These are phyloP conservation scores for Silene conica DNA, from an alignment of 148 eudicot species.

Conservation along the genomic window DNA sequence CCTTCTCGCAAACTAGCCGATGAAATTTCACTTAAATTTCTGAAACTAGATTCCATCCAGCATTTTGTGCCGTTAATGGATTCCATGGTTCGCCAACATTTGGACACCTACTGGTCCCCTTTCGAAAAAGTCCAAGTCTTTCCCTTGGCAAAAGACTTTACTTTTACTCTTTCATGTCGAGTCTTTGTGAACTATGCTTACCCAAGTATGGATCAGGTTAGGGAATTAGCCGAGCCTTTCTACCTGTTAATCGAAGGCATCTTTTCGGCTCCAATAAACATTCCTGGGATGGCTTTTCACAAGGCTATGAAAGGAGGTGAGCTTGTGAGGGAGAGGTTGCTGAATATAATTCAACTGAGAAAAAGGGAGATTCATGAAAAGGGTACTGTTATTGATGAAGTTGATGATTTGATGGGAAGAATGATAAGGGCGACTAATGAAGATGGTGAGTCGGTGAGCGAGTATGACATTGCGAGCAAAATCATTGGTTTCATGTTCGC, in stretches of 20 bases:
- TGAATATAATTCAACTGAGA: not conserved
- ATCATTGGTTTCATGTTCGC: conserved; percentile 24
- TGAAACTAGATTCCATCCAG: conserved; percentile 3
- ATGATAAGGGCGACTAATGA: not conserved
- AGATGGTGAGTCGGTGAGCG: conserved; percentile 23
- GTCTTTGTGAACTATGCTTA: not conserved
- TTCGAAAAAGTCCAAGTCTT: conserved; percentile 7
- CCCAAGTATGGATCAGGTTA: not conserved
- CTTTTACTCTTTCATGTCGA: conserved; percentile 16
- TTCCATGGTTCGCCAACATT: conserved; percentile 2
- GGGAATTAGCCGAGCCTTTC: conserved; percentile 14
- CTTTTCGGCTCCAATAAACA: conserved; percentile 6
- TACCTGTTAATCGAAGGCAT: not conserved
- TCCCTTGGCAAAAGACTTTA: conserved; percentile 17
- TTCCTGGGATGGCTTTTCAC: conserved; percentile 21
- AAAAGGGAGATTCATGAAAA: too few species aligned
- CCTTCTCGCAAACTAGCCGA: not conserved
- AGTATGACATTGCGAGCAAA: conserved; percentile 23
- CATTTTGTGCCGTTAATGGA: not conserved
- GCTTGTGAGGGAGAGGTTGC: conserved; percentile 3
- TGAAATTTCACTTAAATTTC: not conserved
- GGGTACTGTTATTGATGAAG: too few species aligned
- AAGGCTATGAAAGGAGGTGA: conserved; percentile 18
- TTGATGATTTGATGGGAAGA: not conserved
- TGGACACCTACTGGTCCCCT: conserved; percentile 9